phyloP scores from a whole-genome alignment of 129 eudicot species.

The Glebionis coronaria region DNA sequence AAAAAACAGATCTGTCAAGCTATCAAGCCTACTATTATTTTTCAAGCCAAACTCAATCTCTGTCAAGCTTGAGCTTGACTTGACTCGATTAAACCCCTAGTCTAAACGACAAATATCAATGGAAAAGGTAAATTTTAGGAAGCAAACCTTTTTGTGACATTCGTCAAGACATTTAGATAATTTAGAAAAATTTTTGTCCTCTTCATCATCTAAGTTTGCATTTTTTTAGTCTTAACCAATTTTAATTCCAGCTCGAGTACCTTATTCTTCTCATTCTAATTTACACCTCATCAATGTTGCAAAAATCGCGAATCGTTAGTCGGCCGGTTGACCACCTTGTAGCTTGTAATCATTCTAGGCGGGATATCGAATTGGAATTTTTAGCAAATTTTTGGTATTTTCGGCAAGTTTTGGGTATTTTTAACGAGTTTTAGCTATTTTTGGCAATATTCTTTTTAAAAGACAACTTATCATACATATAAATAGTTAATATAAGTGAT shows the following conservation, averaged over 20 bases:
- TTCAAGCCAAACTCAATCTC: no score
- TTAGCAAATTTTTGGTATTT: no score
- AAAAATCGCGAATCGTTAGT: no score
- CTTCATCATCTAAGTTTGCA: slow-evolving; percentile 54
- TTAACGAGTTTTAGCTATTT: no score
- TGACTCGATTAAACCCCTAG: not conserved
- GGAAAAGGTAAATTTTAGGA: not conserved
- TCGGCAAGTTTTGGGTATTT: no score
- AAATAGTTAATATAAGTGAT: no score
- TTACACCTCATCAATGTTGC: slow-evolving; percentile 78
- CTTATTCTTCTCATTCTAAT: slow-evolving; percentile 53
- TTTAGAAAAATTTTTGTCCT: slow-evolving; percentile 46
- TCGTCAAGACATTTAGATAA: slow-evolving; percentile 62
- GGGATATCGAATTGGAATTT: no score
- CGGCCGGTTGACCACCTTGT: no score
- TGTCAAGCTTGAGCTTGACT: not conserved
- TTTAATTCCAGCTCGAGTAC: slow-evolving; percentile 39
- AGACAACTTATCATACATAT: no score
- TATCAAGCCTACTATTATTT: not conserved
- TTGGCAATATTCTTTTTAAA: no score
- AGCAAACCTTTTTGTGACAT: slow-evolving; percentile 55
- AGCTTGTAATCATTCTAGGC: no score
- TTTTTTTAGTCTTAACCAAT: slow-evolving; percentile 32
- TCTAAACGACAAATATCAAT: not conserved
- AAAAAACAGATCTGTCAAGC: slow-evolving; percentile 4